These are phyloP conservation scores for Leishmania major DNA, from an alignment of 208 protist species.

Conservation along the genomic window DNA sequence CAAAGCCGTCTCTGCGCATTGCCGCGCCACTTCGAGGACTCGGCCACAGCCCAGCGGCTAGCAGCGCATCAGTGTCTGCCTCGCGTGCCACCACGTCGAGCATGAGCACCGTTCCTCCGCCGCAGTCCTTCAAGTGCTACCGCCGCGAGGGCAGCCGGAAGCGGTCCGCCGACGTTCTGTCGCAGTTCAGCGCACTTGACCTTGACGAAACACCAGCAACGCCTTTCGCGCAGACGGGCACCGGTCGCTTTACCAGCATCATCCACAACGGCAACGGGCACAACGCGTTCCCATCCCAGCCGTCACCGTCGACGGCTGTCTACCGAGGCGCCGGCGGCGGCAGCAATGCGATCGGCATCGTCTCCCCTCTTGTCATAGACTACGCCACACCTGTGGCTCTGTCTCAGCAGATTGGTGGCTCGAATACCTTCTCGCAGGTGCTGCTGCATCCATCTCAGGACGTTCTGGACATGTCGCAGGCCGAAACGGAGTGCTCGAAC, in stretches of 20 bases:
- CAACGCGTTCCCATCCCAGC: slow-evolving; percentile 30
- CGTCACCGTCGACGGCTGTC: slow-evolving; percentile 17
- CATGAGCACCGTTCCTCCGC: neutral
- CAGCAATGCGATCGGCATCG: slow-evolving; percentile 5
- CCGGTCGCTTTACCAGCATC: slow-evolving; percentile 13
- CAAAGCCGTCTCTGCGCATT: slow-evolving; percentile 7
- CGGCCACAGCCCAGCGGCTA: neutral
- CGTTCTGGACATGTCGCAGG: slow-evolving; percentile 73
- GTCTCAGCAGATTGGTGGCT: slow-evolving; percentile 32
- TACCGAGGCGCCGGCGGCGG: slow-evolving; percentile 1
- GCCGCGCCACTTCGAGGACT: neutral
- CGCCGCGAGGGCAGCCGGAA: slow-evolving; percentile 57
- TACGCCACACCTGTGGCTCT: slow-evolving; percentile 41
- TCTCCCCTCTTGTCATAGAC: slow-evolving; percentile 30
- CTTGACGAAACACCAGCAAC: slow-evolving; percentile 52
- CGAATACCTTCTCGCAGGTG: slow-evolving; percentile 36
- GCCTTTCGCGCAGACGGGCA: slow-evolving; percentile 20
- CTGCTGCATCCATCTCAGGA: slow-evolving; percentile 52
- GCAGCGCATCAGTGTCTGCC: neutral
- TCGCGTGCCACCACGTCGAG: neutral
- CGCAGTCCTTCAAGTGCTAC: slow-evolving; percentile 33
- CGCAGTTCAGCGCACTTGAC: slow-evolving; percentile 75
- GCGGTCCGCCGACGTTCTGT: slow-evolving; percentile 58
- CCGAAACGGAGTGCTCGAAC: slow-evolving; percentile 78
- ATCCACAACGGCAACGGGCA: neutral